Evolutionary conservation across 257 asterid species (phyloP).

Genomic region (Oldenlandia corymbosa): DNA sequence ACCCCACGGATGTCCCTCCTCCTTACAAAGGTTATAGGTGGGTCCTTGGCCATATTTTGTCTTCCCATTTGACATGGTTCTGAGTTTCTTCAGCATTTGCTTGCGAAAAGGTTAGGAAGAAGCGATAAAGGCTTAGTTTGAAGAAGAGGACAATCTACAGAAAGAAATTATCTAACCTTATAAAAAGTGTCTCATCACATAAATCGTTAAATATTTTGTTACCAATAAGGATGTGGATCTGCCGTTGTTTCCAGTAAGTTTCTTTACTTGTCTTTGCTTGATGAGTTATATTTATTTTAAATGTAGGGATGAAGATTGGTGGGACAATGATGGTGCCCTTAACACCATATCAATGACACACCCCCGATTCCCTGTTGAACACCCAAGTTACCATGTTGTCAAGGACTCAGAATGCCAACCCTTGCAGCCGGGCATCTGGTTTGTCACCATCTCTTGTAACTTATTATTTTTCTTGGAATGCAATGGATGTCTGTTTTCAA

Average conservation of each 20-base stretch:
- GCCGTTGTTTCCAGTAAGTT: background rate
- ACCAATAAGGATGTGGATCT: background rate
- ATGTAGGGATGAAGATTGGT: slow-evolving; percentile 94
- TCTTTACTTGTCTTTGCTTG: background rate
- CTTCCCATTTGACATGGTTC: background rate
- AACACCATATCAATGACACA: slow-evolving; percentile 98
- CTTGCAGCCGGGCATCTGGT: slow-evolving; percentile 92
- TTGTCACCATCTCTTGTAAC: slow-evolving; percentile 18
- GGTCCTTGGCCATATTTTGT: slow-evolving; percentile 11
- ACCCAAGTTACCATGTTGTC: slow-evolving; percentile 54
- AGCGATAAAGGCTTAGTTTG: background rate
- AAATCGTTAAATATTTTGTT: no score
- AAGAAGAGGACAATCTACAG: background rate
- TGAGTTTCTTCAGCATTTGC: background rate
- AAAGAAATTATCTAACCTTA: background rate
- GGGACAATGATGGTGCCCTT: slow-evolving; percentile 98
- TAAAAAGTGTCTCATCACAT: no score
- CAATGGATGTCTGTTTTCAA: no score
- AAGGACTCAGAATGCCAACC: slow-evolving; percentile 87
- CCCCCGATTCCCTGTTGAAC: slow-evolving; percentile 89
- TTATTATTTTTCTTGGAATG: background rate
- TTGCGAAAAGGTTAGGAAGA: background rate
- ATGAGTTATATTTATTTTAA: background rate
- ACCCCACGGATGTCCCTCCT: slow-evolving; percentile 64
- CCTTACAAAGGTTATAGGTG: slow-evolving; percentile 94